These are phyloP conservation scores for Zygosaccharomyces sapae DNA, from an alignment of 1,139 yeast genomes.

Conservation along the genomic window DNA sequence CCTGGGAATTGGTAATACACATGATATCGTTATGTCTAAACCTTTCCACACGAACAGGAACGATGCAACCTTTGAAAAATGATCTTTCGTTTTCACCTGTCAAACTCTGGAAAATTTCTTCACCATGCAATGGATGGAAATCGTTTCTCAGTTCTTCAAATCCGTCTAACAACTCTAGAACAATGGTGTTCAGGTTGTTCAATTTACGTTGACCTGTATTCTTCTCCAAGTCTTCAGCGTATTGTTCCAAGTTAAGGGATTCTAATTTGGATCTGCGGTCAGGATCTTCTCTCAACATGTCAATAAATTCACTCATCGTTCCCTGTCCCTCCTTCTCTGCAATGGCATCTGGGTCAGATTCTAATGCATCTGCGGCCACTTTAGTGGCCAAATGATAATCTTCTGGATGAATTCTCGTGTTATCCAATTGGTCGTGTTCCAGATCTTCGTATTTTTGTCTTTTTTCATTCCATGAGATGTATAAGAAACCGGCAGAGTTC, in stretches of 20 bases:
- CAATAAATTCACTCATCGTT: conserved; percentile 75
- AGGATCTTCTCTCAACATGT: conserved; percentile 75
- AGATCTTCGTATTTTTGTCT: conserved; percentile 47
- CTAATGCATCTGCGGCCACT: conserved; percentile 97
- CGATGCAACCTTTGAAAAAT: conserved; percentile 64
- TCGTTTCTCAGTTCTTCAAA: conserved; percentile 79
- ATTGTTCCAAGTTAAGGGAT: conserved; percentile 83
- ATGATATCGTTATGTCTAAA: conserved; percentile 43
- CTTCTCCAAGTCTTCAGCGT: conserved; percentile 84
- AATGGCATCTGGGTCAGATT: conserved; percentile 89
- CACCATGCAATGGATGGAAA: conserved; percentile 60
- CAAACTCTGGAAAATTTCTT: conserved; percentile 79
- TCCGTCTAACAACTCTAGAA: conserved; percentile 81
- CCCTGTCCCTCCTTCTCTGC: conserved; percentile 62
- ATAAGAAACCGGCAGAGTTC: conserved; percentile 87
- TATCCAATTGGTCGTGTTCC: conserved; percentile 78
- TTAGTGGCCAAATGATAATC: conserved; percentile 93
- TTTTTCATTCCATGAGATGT: conserved; percentile 60
- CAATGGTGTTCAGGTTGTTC: conserved; percentile 53
- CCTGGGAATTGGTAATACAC: conserved; percentile 70
- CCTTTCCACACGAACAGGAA: conserved; percentile 62
- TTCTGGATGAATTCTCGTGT: conserved; percentile 96
- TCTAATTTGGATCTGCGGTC: conserved; percentile 57
- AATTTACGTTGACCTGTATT: conserved; percentile 42
- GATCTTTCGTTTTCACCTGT: conserved; percentile 80